A percentile compares a stretch with the other conserved stretches of the same genome.
Evolutionary conservation across 768 basidiomycete genomes (phyloP).

Genomic region (Chiua virens): DNA sequence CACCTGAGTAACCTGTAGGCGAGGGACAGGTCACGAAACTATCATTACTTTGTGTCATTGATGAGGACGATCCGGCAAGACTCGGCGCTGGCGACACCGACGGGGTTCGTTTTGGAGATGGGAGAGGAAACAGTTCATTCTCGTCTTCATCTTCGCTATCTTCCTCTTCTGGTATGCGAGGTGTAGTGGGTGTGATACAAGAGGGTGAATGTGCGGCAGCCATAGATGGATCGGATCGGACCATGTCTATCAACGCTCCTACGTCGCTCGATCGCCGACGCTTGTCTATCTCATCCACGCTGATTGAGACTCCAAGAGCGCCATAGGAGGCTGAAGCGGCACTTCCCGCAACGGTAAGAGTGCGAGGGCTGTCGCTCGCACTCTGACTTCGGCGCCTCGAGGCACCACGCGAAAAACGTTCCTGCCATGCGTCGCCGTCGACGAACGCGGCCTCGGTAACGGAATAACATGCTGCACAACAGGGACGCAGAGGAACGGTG

Average conservation of each 20-base stretch:
- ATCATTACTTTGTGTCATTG: conserved; percentile 5
- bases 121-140: conserved; percentile 56
- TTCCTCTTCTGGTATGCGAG: conserved; percentile 34
- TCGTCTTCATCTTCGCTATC: conserved; percentile 48
- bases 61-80: conserved; percentile 30
- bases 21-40: conserved; percentile 6
- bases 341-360: conserved; percentile 31
- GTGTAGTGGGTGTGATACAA: conserved; percentile 10
- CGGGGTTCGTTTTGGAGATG: conserved; percentile 57
- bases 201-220: conserved; percentile 4
- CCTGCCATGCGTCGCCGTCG: conserved; percentile 60
- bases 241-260: neutral
- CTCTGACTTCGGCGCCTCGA: conserved; percentile 54
- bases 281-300: conserved; percentile 66
- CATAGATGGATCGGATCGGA: neutral
- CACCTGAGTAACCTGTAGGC: conserved; percentile 18
- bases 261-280: conserved; percentile 48
- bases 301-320: conserved; percentile 37
- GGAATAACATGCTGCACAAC: conserved; percentile 62
- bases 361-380: conserved; percentile 30
- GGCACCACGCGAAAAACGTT: conserved; percentile 64
- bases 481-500: conserved; percentile 70
- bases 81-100: conserved; percentile 39
- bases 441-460: conserved; percentile 56
- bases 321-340: conserved; percentile 26